A percentile compares a stretch with the other conserved stretches of the same genome.
Conservation (phyloP, 2,329 filamentous ascomycete species). For the Myriosclerotinia scirpicola region DNA sequence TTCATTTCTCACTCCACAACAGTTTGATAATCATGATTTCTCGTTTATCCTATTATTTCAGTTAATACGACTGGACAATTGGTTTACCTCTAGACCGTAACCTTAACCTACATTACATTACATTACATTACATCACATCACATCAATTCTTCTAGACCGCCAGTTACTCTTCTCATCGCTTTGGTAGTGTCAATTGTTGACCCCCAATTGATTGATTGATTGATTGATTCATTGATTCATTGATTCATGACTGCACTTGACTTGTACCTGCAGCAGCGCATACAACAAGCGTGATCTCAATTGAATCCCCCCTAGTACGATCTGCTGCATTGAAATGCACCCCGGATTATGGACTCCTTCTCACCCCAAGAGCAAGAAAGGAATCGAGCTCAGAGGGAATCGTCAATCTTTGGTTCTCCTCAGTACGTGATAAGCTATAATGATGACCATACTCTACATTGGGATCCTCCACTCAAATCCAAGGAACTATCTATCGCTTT, state of each 20-base stretch:
- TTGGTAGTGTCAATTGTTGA: neutral
- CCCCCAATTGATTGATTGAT: neutral
- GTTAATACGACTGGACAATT: neutral
- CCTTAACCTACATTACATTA: too few species aligned
- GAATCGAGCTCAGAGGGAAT: constrained; percentile 21
- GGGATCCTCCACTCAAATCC: constrained; percentile 26
- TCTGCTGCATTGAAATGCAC: constrained; percentile 14
- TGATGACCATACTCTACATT: constrained; percentile 28
- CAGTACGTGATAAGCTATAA: constrained; percentile 27
- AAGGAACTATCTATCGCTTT: constrained; percentile 30
- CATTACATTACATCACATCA: too few species aligned
- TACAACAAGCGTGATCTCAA: constrained; percentile 2
- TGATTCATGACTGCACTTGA: neutral
- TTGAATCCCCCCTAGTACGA: constrained; percentile 1
- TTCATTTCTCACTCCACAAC: constrained; percentile 16
- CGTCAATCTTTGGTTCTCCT: constrained; percentile 23
- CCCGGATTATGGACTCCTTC: constrained; percentile 16
- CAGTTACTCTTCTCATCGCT: neutral
- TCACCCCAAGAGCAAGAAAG: constrained; percentile 15
- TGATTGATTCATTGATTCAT: neutral
- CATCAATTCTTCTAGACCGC: constrained; percentile 17
- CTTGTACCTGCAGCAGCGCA: constrained; percentile 3
- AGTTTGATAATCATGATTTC: neutral
- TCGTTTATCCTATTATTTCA: constrained; percentile 5
- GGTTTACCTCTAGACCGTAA: neutral